Base-by-base conservation (phyloP, 768 basidiomycete species). In the Russula abietina region DNA sequence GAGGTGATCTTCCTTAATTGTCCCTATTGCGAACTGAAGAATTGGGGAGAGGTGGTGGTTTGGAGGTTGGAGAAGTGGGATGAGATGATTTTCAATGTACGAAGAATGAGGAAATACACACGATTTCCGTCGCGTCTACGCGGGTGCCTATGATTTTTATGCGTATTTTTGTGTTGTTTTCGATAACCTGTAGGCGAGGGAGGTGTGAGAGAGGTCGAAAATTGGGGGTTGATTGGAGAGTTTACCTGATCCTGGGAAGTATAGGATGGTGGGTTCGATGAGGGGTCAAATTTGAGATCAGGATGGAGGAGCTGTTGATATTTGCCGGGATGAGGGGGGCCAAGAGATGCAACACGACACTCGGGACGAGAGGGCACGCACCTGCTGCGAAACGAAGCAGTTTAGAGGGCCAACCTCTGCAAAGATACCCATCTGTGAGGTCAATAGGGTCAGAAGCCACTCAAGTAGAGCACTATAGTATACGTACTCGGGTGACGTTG, bases 141-240 rank as follows among this genome's bases (percentile, higher is more conserved):
- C 95, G 86, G 26, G 94, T 97, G 36, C 97, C 97, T n/a, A 99
- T 95, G 49, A 99, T 93, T 76, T 98, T 96, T 74, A 98, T 81
- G 43, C 97, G 85, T 54, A 98, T 86, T 57, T 87, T 85, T 0
- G 92, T 92, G 67, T 93, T 92, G 75, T 94, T 95, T 73, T 95
- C 91, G 65, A 98, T 95, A 66, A 93, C 88, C 89, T 93, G 26
- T 43, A 12, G 39, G 33, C 36, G 14, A n/a, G 28, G 26, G 36
- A 26, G 8, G 26, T 12, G 36, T 4, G 53, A 54, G 43, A 39
- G 17, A 4, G 22, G 19, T 8, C 16, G 32, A 22, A 32, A 11
- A n/a, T 0, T 30, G 17, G 26, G 26, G 30, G 10, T 14, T 22
- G 11, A 39, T 30, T 12, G 68, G 19, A n/a, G 45, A 16, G 17